Conservation (phyloP, 2,329 filamentous ascomycete species). For the Fusarium multiceps region DNA sequence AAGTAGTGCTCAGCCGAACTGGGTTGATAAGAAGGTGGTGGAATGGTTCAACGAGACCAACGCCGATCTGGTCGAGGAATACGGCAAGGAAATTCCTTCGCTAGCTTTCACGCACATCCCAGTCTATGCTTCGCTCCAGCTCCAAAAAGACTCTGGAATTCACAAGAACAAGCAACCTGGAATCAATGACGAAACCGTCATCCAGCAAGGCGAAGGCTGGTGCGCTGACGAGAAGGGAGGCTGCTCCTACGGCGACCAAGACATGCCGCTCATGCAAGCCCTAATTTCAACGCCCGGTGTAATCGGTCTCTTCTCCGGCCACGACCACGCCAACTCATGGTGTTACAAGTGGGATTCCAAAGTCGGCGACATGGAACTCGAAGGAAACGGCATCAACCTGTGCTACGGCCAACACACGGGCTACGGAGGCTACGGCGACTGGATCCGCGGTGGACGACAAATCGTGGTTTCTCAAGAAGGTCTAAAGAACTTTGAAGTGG, state of each 20-base stretch:
- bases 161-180: constrained; percentile 56
- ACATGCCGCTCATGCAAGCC: constrained; percentile 72
- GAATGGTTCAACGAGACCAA: constrained; percentile 57
- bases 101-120: constrained; percentile 64
- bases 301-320: constrained; percentile 70
- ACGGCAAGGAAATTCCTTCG: constrained; percentile 54
- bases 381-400: constrained; percentile 58
- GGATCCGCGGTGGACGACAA: constrained; percentile 70
- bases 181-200: constrained; percentile 58
- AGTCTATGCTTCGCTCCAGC: constrained; percentile 45
- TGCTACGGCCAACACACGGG: constrained; percentile 75
- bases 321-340: constrained; percentile 74
- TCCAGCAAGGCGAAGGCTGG: constrained; percentile 58
- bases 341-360: constrained; percentile 62
- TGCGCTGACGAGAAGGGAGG: constrained; percentile 53
- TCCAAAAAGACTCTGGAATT: constrained; percentile 47
- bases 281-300: constrained; percentile 65
- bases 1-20: constrained; percentile 51
- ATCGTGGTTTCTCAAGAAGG: constrained; percentile 60
- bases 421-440: constrained; percentile 76
- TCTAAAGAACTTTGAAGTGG: constrained; percentile 55
- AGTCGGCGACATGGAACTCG: constrained; percentile 60
- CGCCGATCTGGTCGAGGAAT: constrained; percentile 43
- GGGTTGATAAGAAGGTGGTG: constrained; percentile 58
- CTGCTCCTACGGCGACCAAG: constrained; percentile 61